A percentile compares a stretch with the other conserved stretches of the same genome.
Evolutionary conservation across 345 rosid species (phyloP).

Genomic region (Citrus sinensis): DVS_A1.0 CM039167.1:14924501-14925000

Average conservation of each 20-base stretch:
- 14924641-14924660: too few relatives aligned
- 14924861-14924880: slow-evolving; percentile 53
- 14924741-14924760: slow-evolving; percentile 96
- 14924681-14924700: background rate
- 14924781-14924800: slow-evolving; percentile 55
- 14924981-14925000: slow-evolving; percentile 91
- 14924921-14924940: slow-evolving; percentile 50
- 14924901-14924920: slow-evolving; percentile 21
- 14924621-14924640: background rate
- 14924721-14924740: slow-evolving; percentile 78
- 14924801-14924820: slow-evolving; percentile 38
- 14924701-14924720: slow-evolving; percentile 87
- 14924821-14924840: slow-evolving; percentile 31
- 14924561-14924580: background rate
- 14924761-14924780: slow-evolving; percentile 91
- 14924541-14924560: background rate
- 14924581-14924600: too few relatives aligned
- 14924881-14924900: slow-evolving; percentile 25
- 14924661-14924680: too few relatives aligned
- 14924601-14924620: background rate
- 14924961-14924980: slow-evolving; percentile 94
- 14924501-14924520: slow-evolving; percentile 93
- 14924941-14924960: slow-evolving; percentile 59
- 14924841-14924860: slow-evolving; percentile 41
- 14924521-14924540: slow-evolving; percentile 58